Percentiles rank a stretch among this genome's conserved stretches.
Conservation (phyloP, 441 rosid genomes). For the Mallotus japonicus region DNA sequence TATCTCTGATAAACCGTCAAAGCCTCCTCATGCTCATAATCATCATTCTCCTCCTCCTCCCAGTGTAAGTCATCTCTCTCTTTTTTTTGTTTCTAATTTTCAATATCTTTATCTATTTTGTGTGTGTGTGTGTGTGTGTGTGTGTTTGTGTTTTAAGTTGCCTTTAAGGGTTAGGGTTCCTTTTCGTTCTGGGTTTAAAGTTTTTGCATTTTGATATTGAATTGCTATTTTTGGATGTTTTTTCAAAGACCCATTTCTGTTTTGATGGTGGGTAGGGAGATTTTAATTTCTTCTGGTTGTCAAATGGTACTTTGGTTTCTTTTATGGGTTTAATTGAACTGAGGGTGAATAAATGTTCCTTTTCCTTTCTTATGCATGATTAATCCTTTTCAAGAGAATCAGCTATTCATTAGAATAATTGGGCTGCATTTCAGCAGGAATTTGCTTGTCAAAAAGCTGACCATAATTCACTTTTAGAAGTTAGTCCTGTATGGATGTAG, state of each 20-base stretch:
- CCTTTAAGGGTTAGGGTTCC: background rate
- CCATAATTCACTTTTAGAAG: background rate
- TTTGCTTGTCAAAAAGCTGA: background rate
- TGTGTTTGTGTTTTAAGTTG: no score
- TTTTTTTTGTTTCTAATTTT: background rate
- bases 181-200: background rate
- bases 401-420: background rate
- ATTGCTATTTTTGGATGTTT: background rate
- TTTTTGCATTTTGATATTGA: background rate
- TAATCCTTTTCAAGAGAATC: background rate
- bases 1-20: conserved; percentile 77
- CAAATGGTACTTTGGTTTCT: background rate
- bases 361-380: background rate
- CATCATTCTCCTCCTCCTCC: conserved; percentile 4
- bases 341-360: background rate
- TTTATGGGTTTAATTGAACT: background rate
- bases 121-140: no score
- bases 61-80: conserved; percentile 28
- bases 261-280: background rate
- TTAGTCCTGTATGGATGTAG: no score
- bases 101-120: background rate
- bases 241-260: conserved; percentile 3
- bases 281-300: background rate
- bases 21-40: conserved; percentile 22
- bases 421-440: background rate